Base-by-base conservation (phyloP, 106 monocot species). In the Gastrodia elata region DNA sequence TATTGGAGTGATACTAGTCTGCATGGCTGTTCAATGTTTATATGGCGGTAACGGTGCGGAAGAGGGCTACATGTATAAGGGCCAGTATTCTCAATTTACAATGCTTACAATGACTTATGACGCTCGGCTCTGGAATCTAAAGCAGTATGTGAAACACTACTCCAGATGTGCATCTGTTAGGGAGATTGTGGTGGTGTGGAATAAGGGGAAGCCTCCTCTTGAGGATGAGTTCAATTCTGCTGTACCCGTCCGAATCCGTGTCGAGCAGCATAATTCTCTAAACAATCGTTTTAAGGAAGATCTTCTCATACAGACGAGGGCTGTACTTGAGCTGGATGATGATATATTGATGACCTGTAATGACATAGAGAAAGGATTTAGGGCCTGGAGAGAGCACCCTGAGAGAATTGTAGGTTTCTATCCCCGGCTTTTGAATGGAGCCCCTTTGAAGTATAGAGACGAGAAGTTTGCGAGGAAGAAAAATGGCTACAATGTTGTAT, bases 291-390 rank as follows among this genome's bases (percentile, higher is more conserved):
- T 87, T 39, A 81, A 74, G 69, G 76, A 73, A 24, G 87, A 84
- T 16, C 79, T 73, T 16, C 73, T 76, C 27, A 87, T 84, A 35
- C 78, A 74, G 32, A 84, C 87, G 14, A 30, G 76, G 33, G 84
- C 80, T 8, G 84, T 87, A 39, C 64, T 87, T 65, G 80, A 87
- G 65, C 67, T 87, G 26, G 87, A 87, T 44, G 87, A 87, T 64
- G 87, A 87, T 67, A 87, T 87, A 52, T 72, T 87, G 81, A 87
- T 87, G 87, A 82, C 87, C 0, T 87, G 87, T 34, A 76, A 76
- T 67, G 84, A 87, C 35, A 14, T 84, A 1, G 87, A 87, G 72
- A 84, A 74, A 57, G 87, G 87, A 28, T 87, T 87, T 27, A 81
- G 41, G 84, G 87, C 76, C n/a, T 87, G 84, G 87, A 73, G 87